Evolutionary conservation across 1,139 yeast species (phyloP), one percentile per base, ranked within the genome.

Genomic region (Meyerozyma athensensis): DNA sequence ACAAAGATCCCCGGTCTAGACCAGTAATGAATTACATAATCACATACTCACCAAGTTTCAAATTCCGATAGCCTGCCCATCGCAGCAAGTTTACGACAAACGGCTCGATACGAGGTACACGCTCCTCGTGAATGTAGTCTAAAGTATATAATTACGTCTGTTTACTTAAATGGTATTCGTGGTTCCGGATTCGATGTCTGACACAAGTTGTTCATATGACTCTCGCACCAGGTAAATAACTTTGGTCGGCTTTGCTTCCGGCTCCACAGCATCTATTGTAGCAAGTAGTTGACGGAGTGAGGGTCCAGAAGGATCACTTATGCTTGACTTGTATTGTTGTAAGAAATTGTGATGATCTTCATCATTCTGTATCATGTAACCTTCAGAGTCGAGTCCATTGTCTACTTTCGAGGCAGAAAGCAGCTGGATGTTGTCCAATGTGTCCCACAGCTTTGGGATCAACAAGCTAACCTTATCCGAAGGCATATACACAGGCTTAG

Each of bases 41-140:
- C 32, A 12, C 9, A 10, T n/a, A 13, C 8, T 24, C 7, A 4
- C 19, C 20, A 5, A 13, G 32, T 28, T 28, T 28, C 32, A 28
- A 20, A 28, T 28, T 28, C 32, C 32, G 32, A 28, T 28, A 5
- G n/a, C 28, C n/a, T 12, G 28, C 9, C 28, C 28, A 24, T 24
- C 28, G 14, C 14, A 8, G 28, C 28, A 24, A 12, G 28, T 24
- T 24, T 24, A 24, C 28, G 28, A 24, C n/a, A n/a, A n/a, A n/a
- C n/a, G n/a, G n/a, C n/a, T n/a, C n/a, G n/a, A n/a, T n/a, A n/a
- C n/a, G n/a, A n/a, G n/a, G n/a, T 19, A 8, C 22, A 19, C 22
- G 22, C 22, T 19, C n/a, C n/a, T n/a, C n/a, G 22, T 19, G 22
- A 19, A 19, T 19, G 22, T 19, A 7, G 22, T 19, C 8, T 19